Percentiles rank a stretch among this genome's conserved stretches.
phyloP scores from a whole-genome alignment of 2,329 filamentous ascomycete species.

The Talaromyces verruculosus region DNA sequence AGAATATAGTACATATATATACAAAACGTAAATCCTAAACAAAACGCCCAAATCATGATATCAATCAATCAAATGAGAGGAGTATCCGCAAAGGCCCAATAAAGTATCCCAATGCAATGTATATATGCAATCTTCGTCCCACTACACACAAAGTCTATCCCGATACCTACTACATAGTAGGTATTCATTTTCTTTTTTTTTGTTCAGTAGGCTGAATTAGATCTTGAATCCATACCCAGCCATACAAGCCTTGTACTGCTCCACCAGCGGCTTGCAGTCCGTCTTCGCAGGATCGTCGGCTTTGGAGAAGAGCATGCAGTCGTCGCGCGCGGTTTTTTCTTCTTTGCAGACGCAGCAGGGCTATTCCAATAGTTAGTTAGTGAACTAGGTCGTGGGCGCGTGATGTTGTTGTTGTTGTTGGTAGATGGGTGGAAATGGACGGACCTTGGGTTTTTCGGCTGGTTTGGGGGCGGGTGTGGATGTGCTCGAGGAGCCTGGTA shows the following conservation, averaged over 20 bases:
- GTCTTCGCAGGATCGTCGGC: slow-evolving; percentile 71
- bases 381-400: neutral
- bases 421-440: slow-evolving; percentile 12
- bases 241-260: slow-evolving; percentile 90
- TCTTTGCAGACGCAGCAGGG: slow-evolving; percentile 98
- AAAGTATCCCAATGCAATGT: slow-evolving; percentile 13
- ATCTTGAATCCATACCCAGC: slow-evolving; percentile 82
- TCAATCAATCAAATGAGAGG: slow-evolving; percentile 5
- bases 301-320: slow-evolving; percentile 98
- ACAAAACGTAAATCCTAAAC: neutral
- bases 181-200: too few relatives aligned
- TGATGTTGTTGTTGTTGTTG: too few relatives aligned
- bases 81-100: neutral
- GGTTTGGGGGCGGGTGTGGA: slow-evolving; percentile 25
- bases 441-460: slow-evolving; percentile 42
- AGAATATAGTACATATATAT: slow-evolving; percentile 13
- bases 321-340: slow-evolving; percentile 87
- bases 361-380: slow-evolving; percentile 33
- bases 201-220: slow-evolving; percentile 23
- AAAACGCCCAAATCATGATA: slow-evolving; percentile 1
- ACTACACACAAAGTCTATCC: neutral
- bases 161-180: too few relatives aligned
- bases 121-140: neutral
- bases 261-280: slow-evolving; percentile 79
- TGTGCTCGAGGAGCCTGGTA: neutral